Base-by-base conservation (phyloP, 805 yeast species). In the Cyberlindnera americana region DNA sequence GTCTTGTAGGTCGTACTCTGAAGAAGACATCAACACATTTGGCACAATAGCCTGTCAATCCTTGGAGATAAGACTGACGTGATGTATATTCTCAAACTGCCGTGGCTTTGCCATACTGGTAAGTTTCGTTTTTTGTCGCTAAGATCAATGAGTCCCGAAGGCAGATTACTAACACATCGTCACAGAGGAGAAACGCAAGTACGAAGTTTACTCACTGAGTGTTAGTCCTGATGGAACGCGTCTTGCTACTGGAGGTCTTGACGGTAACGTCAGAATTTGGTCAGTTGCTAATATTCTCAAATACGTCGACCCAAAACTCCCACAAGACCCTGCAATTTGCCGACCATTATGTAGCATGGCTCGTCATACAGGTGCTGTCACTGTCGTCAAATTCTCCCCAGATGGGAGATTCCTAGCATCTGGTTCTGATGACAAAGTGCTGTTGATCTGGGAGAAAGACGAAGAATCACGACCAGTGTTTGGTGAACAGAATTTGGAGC, bases 321-420 rank as follows among this genome's bases (percentile, higher is more conserved):
- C 43, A 8, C 53, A 52, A 12, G 69, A 66, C 32, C 38, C 43
- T 12, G 54, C 53, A 4, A 44, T 52, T 4, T 64, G 72, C 42
- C 60, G 75, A 21, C 95, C 95, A 4, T 62, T 90, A 14, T 87
- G 95, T 42, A 82, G 93, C 19, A 87, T 93, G 95, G 82, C 93
- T 27, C 75, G 96, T 39, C 99, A 93, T 57, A 88, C 93, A 17
- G 99, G 99, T 35, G 96, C 96, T 2, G 97, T 93, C 5, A 93
- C 99, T 1, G 82, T 88, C 40, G 93, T 93, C 18, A 73, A 90
- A 52, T 93, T 93, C 59, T 85, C 95, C 1, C 97, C 98, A 0
- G 85, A 83, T 53, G 96, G 97, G 0, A 66, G 91, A 35, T 93
- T 85, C 57, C 61, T 93, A 19, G 98, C 98, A 0, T 80, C 93